Evolutionary conservation across 2,329 filamentous ascomycete genomes (phyloP).

Genomic region (Lecanoromycetidae sp.): DNA sequence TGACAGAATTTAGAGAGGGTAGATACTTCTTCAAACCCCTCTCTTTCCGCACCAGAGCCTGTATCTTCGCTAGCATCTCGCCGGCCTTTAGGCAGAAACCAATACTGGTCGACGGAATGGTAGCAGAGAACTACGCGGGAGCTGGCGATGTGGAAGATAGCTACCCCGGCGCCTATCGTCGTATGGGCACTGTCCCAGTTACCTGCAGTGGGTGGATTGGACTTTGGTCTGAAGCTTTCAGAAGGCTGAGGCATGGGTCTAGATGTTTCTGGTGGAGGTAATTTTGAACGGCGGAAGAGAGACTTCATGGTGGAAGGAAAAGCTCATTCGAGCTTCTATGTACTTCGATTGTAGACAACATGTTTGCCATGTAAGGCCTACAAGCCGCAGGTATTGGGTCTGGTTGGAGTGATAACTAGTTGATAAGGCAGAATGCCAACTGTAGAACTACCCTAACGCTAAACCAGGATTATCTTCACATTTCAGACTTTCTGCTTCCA

Average conservation of each 20-base stretch:
- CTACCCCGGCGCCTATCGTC: constrained; percentile 32
- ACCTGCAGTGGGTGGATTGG: constrained; percentile 10
- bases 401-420: too few relatives aligned
- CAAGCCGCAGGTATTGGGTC: too few relatives aligned
- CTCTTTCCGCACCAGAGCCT: constrained; percentile 32
- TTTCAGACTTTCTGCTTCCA: not conserved
- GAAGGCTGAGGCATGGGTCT: not conserved
- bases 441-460: not conserved
- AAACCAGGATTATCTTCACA: not conserved
- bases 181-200: constrained; percentile 15
- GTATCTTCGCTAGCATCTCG: constrained; percentile 36
- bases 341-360: too few relatives aligned
- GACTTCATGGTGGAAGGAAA: not conserved
- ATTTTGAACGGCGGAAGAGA: constrained; percentile 2
- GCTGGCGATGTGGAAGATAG: constrained; percentile 39
- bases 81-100: constrained; percentile 39
- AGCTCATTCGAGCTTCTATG: too few relatives aligned
- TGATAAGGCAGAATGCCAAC: too few relatives aligned
- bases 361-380: too few relatives aligned
- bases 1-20: not conserved
- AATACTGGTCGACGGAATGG: constrained; percentile 30
- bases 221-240: not conserved
- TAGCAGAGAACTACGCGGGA: constrained; percentile 38
- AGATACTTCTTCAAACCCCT: constrained; percentile 38
- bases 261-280: not conserved